phyloP scores from a whole-genome alignment of 2,329 filamentous ascomycete species.

The Verticillium tricorpus region DNA sequence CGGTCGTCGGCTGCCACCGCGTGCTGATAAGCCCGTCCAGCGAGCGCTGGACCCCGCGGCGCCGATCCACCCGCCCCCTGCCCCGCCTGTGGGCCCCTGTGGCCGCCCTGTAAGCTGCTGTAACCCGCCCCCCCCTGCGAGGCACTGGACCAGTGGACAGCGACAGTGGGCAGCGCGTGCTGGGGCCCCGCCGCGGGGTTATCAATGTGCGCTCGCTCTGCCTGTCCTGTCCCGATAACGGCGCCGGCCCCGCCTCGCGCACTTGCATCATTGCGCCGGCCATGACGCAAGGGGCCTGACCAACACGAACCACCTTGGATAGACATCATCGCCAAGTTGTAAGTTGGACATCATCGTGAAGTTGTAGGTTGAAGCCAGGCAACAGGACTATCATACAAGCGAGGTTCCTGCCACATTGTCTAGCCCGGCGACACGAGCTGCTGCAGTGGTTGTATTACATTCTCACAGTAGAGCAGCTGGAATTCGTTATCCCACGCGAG shows the following conservation, averaged over 20 bases:
- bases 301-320: too few species aligned
- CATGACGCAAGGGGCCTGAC: neutral
- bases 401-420: too few species aligned
- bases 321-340: too few species aligned
- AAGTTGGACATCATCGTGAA: too few species aligned
- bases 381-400: too few species aligned
- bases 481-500: neutral
- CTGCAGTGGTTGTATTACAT: neutral
- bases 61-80: neutral
- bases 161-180: neutral
- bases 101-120: neutral
- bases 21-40: neutral
- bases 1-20: neutral
- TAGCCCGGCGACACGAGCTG: neutral
- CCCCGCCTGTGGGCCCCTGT: too few species aligned
- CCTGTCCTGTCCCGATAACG: neutral
- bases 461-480: slow-evolving; percentile 1
- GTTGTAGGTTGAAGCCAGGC: too few species aligned
- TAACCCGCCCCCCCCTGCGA: neutral
- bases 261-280: neutral
- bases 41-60: neutral
- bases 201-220: neutral
- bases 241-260: neutral
- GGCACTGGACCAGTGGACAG: too few species aligned
- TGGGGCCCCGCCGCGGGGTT: neutral